phyloP scores from a whole-genome alignment of 345 rosid species.

The Lepidium aucheri region DNA sequence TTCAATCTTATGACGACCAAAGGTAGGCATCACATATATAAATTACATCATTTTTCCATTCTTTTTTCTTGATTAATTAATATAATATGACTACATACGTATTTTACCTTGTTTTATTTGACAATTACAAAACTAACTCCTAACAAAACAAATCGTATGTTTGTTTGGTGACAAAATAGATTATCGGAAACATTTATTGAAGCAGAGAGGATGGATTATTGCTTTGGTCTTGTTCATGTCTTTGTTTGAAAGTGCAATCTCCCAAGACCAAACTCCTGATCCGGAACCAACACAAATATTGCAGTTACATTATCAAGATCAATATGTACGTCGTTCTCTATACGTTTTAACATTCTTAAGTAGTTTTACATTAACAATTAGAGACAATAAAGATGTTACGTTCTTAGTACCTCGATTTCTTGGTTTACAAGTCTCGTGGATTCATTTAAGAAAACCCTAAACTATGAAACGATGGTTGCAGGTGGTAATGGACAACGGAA shows the following conservation, averaged over 20 bases:
- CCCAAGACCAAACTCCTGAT: constrained; percentile 7
- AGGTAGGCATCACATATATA: constrained; percentile 11
- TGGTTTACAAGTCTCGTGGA: constrained; percentile 6
- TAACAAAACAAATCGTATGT: neutral
- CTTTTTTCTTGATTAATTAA: no score
- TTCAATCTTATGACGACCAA: constrained; percentile 17
- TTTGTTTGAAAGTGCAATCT: neutral
- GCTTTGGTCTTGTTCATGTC: constrained; percentile 19
- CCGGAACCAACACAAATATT: constrained; percentile 2
- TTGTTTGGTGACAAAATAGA: constrained; percentile 4
- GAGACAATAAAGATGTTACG: neutral
- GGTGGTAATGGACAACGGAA: constrained; percentile 82
- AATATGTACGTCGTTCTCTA: constrained; percentile 9
- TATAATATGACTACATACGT: no score
- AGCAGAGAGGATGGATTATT: constrained; percentile 9
- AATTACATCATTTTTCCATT: neutral
- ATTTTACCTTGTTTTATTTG: neutral
- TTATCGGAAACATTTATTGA: neutral
- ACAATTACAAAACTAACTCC: neutral
- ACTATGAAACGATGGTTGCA: constrained; percentile 21
- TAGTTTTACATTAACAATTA: neutral
- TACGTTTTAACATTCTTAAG: neutral
- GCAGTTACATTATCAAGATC: constrained; percentile 23
- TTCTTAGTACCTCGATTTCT: neutral
- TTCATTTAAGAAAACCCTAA: neutral